Conservation (phyloP, 1,284 basidiomycete genomes). For the Ustilago bromivora region DNA sequence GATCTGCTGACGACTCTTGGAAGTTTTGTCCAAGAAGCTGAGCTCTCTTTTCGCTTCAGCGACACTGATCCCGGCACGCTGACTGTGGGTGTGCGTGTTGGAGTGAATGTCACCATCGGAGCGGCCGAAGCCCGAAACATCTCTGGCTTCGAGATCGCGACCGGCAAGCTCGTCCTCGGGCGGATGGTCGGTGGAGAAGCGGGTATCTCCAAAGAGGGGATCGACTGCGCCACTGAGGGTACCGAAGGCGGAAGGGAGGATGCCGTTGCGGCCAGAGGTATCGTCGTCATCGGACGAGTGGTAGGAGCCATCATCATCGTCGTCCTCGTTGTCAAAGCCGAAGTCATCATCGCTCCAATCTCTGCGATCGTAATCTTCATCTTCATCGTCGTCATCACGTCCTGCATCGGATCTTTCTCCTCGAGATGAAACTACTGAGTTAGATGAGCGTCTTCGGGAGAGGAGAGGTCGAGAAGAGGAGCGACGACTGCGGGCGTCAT, state of each 20-base stretch:
- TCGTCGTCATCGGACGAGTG: constrained; percentile 62
- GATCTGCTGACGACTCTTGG: constrained; percentile 78
- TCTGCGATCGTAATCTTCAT: constrained; percentile 30
- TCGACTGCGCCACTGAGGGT: constrained; percentile 60
- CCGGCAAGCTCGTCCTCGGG: constrained; percentile 60
- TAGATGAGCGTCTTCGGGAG: constrained; percentile 41
- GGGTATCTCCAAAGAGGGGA: constrained; percentile 65
- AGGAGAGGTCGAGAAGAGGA: constrained; percentile 54
- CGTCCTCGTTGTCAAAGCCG: constrained; percentile 50
- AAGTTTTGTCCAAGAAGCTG: constrained; percentile 64
- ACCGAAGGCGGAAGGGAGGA: constrained; percentile 66
- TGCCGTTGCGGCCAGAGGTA: constrained; percentile 45
- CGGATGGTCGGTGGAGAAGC: constrained; percentile 55
- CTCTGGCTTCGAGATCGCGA: constrained; percentile 34
- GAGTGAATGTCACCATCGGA: constrained; percentile 33
- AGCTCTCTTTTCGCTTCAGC: constrained; percentile 32
- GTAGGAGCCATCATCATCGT: constrained; percentile 47
- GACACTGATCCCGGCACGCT: neutral
- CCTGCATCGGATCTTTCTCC: constrained; percentile 35
- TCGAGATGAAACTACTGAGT: constrained; percentile 45
- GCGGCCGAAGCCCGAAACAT: constrained; percentile 46
- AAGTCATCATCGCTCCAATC: constrained; percentile 59
- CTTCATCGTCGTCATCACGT: constrained; percentile 47
- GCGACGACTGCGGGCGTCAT: constrained; percentile 50
- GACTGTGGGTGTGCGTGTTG: constrained; percentile 12